Percentiles rank a stretch among this genome's conserved stretches.
These are phyloP conservation scores for Saturnispora dispora DNA, from an alignment of 805 yeast genomes.

Conservation along the genomic window DNA sequence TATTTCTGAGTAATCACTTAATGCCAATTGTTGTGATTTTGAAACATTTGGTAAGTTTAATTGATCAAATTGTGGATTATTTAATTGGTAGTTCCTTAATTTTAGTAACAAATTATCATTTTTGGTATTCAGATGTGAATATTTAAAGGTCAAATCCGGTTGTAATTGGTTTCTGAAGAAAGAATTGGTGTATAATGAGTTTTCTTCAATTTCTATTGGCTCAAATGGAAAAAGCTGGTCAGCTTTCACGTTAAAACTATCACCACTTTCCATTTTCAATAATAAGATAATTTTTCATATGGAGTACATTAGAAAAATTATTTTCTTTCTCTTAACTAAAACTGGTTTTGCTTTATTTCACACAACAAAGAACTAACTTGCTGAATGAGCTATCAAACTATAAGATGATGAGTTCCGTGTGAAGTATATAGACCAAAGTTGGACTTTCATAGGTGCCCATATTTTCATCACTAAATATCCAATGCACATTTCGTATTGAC, in stretches of 20 bases:
- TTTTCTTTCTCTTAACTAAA: neutral
- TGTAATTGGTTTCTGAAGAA: neutral
- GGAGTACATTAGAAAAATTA: neutral
- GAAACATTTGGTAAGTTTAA: neutral
- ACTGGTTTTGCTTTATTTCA: neutral
- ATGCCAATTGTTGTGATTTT: neutral
- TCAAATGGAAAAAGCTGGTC: neutral
- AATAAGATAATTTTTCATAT: neutral
- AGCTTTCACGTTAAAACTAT: neutral
- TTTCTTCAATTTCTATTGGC: neutral
- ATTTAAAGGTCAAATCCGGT: neutral
- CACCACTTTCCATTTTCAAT: neutral
- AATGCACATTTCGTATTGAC: no score
- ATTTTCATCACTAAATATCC: no score
- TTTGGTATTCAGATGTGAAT: neutral
- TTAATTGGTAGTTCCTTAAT: neutral
- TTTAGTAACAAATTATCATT: neutral
- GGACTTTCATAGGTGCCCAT: no score
- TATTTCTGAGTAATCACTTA: neutral
- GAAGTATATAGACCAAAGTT: no score
- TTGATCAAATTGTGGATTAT: neutral
- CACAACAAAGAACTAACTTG: no score
- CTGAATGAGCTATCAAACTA: no score
- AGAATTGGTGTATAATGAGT: neutral
- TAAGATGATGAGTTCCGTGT: no score